These are phyloP conservation scores for Yamadazyma takamatsuzukensis DNA, from an alignment of 805 yeast species.

Conservation along the genomic window DNA sequence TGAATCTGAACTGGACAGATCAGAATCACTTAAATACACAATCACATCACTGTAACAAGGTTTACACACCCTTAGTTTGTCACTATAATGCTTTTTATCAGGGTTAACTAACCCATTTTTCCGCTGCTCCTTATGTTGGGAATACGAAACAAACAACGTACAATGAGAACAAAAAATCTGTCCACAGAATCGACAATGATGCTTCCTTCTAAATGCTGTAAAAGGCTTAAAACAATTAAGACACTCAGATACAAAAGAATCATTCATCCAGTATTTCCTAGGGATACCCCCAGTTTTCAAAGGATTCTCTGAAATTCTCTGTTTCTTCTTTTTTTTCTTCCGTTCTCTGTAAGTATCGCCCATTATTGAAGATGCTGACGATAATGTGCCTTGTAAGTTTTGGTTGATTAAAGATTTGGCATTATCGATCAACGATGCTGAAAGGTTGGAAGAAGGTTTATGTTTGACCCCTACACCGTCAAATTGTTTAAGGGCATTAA, in stretches of 20 bases:
- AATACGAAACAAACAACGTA: constrained; percentile 67
- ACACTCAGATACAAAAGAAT: constrained; percentile 86
- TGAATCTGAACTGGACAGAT: constrained; percentile 30
- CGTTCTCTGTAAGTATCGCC: constrained; percentile 6
- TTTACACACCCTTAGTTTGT: constrained; percentile 72
- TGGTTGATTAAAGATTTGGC: constrained; percentile 33
- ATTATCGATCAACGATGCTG: constrained; percentile 33
- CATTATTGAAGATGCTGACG: constrained; percentile 28
- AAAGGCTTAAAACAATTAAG: constrained; percentile 77
- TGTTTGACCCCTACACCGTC: constrained; percentile 19
- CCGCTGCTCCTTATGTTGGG: constrained; percentile 38
- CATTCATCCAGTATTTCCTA: constrained; percentile 93
- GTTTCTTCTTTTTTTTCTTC: constrained; percentile 24
- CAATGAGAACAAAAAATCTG: constrained; percentile 89
- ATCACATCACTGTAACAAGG: constrained; percentile 75
- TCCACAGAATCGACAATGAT: constrained; percentile 95
- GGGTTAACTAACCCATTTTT: constrained; percentile 14
- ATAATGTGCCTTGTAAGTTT: constrained; percentile 22
- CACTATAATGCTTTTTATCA: constrained; percentile 49
- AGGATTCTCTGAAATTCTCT: constrained; percentile 36
- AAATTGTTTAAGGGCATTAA: constrained; percentile 17
- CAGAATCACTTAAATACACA: constrained; percentile 64
- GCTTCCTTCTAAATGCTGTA: constrained; percentile 83
- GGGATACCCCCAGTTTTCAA: constrained; percentile 52
- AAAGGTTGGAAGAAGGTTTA: constrained; percentile 27